Evolutionary conservation across 371 early-diverging fungal species (phyloP).

Genomic region (Mortierella sp.): DNA sequence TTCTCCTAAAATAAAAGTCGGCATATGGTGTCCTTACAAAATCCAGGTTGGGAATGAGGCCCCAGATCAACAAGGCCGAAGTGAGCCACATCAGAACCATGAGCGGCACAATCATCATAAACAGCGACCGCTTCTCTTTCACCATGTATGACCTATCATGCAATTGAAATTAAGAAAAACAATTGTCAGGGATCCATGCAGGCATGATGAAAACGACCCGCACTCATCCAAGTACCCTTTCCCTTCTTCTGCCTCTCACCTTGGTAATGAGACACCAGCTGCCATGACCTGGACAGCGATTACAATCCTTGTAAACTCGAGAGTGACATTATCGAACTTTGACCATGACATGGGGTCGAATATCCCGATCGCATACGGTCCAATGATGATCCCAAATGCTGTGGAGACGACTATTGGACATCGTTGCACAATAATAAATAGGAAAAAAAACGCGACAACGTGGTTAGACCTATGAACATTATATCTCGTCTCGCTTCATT

Average conservation of each 20-base stretch:
- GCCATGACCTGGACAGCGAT: constrained; percentile 93
- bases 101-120: constrained; percentile 88
- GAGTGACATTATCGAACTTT: constrained; percentile 67
- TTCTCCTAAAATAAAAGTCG: background rate
- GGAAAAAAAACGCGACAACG: background rate
- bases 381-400: constrained; percentile 90
- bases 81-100: constrained; percentile 93
- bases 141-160: constrained; percentile 66
- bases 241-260: constrained; percentile 57
- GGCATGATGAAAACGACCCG: background rate
- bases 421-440: background rate
- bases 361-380: constrained; percentile 77
- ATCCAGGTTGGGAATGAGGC: constrained; percentile 71
- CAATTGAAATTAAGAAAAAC: too few relatives aligned
- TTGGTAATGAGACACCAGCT: constrained; percentile 87
- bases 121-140: constrained; percentile 77
- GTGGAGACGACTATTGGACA: constrained; percentile 82
- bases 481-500: background rate
- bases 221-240: background rate
- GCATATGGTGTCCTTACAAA: constrained; percentile 64
- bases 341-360: constrained; percentile 73
- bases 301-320: constrained; percentile 82
- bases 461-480: background rate
- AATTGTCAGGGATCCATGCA: background rate
- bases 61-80: constrained; percentile 79